Base-by-base conservation (phyloP, 2,329 filamentous ascomycete species). In the Nemania sp. region DNA sequence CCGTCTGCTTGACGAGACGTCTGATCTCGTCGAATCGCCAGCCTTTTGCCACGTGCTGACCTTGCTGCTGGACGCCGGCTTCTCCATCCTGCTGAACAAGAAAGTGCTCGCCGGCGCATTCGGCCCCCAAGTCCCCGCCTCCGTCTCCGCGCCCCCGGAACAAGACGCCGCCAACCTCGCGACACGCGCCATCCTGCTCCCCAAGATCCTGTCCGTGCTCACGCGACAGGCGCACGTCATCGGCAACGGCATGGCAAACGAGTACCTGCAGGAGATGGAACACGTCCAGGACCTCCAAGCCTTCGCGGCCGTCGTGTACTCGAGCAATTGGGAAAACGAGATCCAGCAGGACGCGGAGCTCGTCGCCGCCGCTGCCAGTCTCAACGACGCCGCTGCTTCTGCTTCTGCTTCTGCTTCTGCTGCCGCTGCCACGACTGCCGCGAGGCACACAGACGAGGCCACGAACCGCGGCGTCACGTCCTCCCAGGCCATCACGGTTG, bases 11-110 rank as follows among this genome's bases (percentile, higher is more conserved):
- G 94, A 99, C 73, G 95, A 99, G 79, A 98, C 95, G 1, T 91
- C 94, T 40, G 95, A 99, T 73, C 84, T 99, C 21, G 89, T 98
- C 72, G 95, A 99, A 72, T 97, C 95, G 1, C 95, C 95, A 0
- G 86, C 91, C 37, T 98, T 98, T 76, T 85, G 88, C 0, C 89
- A 92, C 70, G 92, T 99, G 37, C 83, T 97, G 46, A 91, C 90
- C 2, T 87, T 91, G 59, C 84, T 97, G 57, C 89, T 98, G 61
- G 93, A 98, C 74, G 85, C 92, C 47, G 90, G 89, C 56, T 99
- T 97, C 78, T 90, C 90, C 2, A 85, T 89, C 21, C 83, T 99
- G 15, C 84, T 97, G 25, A 90, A 97, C 71, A 83, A 86, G 69
- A 95, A 95, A 75, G 85, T 97, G 55, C 88, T 90, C 5, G 81